These are phyloP conservation scores for Hymenoscyphus albidus DNA, from an alignment of 2,329 filamentous ascomycete genomes.

Conservation along the genomic window DNA sequence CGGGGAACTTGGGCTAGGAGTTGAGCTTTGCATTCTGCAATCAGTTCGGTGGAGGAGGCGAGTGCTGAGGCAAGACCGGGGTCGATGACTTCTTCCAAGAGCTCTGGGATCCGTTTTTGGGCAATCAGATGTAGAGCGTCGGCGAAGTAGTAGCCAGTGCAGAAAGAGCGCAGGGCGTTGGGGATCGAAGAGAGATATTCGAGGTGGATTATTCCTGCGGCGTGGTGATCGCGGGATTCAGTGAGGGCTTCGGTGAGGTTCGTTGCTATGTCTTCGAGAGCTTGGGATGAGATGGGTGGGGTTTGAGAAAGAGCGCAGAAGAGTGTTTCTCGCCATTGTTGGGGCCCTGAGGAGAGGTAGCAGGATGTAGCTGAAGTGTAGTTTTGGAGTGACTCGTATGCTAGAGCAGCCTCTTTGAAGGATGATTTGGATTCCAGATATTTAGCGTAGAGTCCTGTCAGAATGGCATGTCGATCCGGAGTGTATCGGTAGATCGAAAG, in stretches of 20 bases:
- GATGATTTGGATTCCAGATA: conserved; percentile 71
- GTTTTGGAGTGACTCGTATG: conserved; percentile 80
- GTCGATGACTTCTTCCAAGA: conserved; percentile 69
- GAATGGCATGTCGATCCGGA: conserved; percentile 55
- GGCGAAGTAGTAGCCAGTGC: conserved; percentile 81
- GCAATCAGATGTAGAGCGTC: conserved; percentile 78
- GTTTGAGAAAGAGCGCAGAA: conserved; percentile 67
- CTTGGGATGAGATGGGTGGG: conserved; percentile 55
- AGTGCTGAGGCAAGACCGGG: conserved; percentile 75
- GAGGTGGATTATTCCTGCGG: conserved; percentile 74
- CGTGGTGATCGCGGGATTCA: conserved; percentile 79
- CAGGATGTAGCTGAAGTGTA: conserved; percentile 72
- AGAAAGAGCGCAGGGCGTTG: conserved; percentile 70
- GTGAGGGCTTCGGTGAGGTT: conserved; percentile 73
- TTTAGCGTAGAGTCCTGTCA: conserved; percentile 76
- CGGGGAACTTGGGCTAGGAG: conserved; percentile 81
- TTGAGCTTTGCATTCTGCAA: conserved; percentile 89
- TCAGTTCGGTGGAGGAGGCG: conserved; percentile 78
- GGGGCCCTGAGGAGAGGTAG: conserved; percentile 73
- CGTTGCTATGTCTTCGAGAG: conserved; percentile 65
- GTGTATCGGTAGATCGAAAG: conserved; percentile 84
- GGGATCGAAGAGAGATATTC: conserved; percentile 76
- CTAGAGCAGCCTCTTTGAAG: conserved; percentile 82
- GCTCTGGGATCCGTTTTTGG: conserved; percentile 53
- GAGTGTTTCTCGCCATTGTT: conserved; percentile 86